Evolutionary conservation across 192 early-diverging fungal genomes (phyloP).

Genomic region (Podochytrium sp.): DNA sequence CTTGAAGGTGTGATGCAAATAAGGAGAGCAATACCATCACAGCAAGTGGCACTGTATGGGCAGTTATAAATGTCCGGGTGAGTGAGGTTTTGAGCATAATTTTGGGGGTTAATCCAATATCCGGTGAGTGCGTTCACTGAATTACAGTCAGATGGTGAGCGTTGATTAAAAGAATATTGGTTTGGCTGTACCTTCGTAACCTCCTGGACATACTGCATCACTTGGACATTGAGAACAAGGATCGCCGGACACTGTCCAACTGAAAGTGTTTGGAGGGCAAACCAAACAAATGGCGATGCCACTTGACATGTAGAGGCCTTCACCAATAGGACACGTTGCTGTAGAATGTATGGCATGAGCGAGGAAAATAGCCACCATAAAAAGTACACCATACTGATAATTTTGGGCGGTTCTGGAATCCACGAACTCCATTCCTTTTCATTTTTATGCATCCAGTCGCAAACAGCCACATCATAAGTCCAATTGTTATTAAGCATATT

Average conservation of each 20-base stretch:
- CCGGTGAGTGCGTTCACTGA: neutral
- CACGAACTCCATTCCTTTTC: constrained; percentile 9
- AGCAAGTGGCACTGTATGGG: constrained; percentile 29
- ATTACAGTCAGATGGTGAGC: neutral
- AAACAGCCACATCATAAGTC: constrained; percentile 30
- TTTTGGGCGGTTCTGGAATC: constrained; percentile 8
- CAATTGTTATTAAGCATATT: constrained; percentile 6
- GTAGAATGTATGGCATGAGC: neutral
- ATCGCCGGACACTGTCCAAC: neutral
- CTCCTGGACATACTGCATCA: constrained; percentile 4
- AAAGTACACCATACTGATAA: constrained; percentile 1
- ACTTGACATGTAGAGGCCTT: constrained; percentile 4
- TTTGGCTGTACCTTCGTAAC: neutral
- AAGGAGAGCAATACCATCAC: neutral
- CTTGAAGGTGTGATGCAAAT: neutral
- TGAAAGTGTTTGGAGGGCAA: constrained; percentile 15
- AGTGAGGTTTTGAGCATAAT: constrained; percentile 1
- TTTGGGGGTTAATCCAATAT: constrained; percentile 2
- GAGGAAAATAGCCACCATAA: neutral
- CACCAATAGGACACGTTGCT: constrained; percentile 1
- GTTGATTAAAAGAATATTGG: neutral
- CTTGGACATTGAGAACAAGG: constrained; percentile 7
- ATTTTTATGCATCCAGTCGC: constrained; percentile 19
- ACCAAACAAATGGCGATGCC: constrained; percentile 4
- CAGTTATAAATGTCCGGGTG: constrained; percentile 28